These are phyloP conservation scores for Dryadomyces sulphureus DNA, from an alignment of 2,329 filamentous ascomycete species.

Conservation along the genomic window DNA sequence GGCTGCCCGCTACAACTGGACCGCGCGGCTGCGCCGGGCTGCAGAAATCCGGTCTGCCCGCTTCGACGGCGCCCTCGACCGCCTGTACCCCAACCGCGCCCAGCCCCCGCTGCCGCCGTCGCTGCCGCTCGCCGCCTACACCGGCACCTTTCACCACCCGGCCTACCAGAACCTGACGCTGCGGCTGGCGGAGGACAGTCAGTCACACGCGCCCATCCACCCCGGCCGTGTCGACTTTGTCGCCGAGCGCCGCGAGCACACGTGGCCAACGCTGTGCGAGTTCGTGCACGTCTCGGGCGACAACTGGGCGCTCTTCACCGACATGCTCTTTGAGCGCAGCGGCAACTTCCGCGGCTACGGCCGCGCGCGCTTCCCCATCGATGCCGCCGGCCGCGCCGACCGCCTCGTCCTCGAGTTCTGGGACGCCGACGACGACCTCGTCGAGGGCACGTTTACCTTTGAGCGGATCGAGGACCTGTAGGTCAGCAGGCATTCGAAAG, in stretches of 20 bases:
- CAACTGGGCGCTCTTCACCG: conserved; percentile 19
- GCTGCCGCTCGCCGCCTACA: conserved; percentile 20
- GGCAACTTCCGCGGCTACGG: conserved; percentile 14
- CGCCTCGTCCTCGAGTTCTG: conserved; percentile 18
- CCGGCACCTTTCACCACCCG: conserved; percentile 28
- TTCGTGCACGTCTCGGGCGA: conserved; percentile 22
- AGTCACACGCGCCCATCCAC: background rate
- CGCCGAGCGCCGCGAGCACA: conserved; percentile 16
- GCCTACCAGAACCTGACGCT: conserved; percentile 23
- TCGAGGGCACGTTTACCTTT: conserved; percentile 19
- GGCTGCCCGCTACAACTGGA: conserved; percentile 22
- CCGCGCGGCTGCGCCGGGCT: conserved; percentile 13
- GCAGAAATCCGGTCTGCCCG: conserved; percentile 2
- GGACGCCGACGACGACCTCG: conserved; percentile 6
- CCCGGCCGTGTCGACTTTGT: background rate
- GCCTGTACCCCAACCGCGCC: conserved; percentile 23
- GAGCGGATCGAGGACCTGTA: conserved; percentile 10
- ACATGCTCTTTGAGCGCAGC: conserved; percentile 14
- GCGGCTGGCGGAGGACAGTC: background rate
- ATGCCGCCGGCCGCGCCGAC: conserved; percentile 15
- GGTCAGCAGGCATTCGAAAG: background rate
- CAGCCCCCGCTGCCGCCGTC: conserved; percentile 18
- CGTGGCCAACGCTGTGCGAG: conserved; percentile 18
- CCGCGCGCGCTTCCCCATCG: conserved; percentile 18
- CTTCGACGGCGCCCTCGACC: conserved; percentile 18